Conservation (phyloP, 371 early-diverging fungal genomes). For the Mortierella sp. region DNA sequence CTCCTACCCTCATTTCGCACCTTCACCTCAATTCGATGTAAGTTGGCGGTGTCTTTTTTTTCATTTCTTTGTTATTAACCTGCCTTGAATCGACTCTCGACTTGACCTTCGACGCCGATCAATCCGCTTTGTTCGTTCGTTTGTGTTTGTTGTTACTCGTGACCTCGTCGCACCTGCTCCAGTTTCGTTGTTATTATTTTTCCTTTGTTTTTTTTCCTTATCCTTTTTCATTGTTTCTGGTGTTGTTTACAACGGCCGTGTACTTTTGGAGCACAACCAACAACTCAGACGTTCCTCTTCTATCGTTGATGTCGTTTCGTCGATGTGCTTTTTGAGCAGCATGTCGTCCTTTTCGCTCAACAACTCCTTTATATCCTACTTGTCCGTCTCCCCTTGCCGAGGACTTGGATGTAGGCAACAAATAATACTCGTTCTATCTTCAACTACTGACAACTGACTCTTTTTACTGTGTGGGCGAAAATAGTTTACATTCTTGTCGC, state of each 20-base stretch:
- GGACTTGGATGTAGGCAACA: background rate
- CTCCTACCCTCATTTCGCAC: constrained; percentile 23
- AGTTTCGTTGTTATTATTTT: background rate
- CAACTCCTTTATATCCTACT: background rate
- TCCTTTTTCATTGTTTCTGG: background rate
- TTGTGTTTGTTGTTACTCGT: background rate
- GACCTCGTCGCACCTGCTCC: background rate
- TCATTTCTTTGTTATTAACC: background rate
- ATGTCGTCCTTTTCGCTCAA: background rate
- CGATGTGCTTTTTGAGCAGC: constrained; percentile 1
- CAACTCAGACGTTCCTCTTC: background rate
- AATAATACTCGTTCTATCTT: background rate
- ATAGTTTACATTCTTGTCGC: constrained; percentile 39
- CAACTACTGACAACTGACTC: background rate
- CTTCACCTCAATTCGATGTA: constrained; percentile 40
- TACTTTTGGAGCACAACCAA: background rate
- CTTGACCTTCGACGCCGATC: background rate
- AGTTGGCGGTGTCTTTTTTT: background rate
- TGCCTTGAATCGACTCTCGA: background rate
- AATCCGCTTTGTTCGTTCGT: background rate
- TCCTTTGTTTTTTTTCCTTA: background rate
- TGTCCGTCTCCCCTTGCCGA: background rate
- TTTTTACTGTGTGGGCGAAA: background rate
- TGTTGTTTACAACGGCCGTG: constrained; percentile 8
- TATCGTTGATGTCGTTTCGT: background rate